These are phyloP conservation scores for Leccinellum luteum DNA, from an alignment of 768 basidiomycete species.

Conservation along the genomic window DNA sequence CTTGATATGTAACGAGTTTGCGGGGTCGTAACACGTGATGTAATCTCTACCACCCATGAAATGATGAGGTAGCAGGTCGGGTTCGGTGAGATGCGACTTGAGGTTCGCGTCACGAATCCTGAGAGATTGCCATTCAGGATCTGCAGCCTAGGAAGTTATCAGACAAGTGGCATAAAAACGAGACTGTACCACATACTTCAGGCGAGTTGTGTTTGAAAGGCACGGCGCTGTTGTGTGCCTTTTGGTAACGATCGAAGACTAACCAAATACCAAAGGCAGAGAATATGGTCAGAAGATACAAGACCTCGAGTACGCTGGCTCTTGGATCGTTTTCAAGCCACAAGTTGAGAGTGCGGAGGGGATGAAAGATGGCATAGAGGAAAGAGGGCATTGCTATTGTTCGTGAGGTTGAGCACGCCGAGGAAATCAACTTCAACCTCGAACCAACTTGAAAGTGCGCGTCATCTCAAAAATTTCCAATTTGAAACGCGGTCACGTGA, in stretches of 20 bases:
- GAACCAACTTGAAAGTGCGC: too few species aligned
- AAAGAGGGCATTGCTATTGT: conserved; percentile 27
- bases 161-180: conserved; percentile 4
- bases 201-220: conserved; percentile 61
- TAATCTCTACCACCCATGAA: conserved; percentile 52
- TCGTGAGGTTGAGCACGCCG: too few species aligned
- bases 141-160: conserved; percentile 45
- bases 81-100: conserved; percentile 59
- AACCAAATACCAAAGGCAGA: conserved; percentile 79
- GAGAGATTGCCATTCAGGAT: conserved; percentile 54
- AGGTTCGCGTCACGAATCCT: conserved; percentile 59
- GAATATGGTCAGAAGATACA: conserved; percentile 67
- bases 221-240: conserved; percentile 69
- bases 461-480: too few species aligned
- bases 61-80: conserved; percentile 51
- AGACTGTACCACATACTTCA: conserved; percentile 41
- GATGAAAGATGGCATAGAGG: conserved; percentile 45
- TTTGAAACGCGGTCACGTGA: too few species aligned
- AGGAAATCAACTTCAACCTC: too few species aligned
- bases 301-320: conserved; percentile 52
- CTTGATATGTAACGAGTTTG: conserved; percentile 77
- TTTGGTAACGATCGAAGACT: conserved; percentile 71
- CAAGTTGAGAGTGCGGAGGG: conserved; percentile 48
- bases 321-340: conserved; percentile 47
- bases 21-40: conserved; percentile 91